Conservation (phyloP, 805 yeast species). For the Barnettozyma pratensis region DNA sequence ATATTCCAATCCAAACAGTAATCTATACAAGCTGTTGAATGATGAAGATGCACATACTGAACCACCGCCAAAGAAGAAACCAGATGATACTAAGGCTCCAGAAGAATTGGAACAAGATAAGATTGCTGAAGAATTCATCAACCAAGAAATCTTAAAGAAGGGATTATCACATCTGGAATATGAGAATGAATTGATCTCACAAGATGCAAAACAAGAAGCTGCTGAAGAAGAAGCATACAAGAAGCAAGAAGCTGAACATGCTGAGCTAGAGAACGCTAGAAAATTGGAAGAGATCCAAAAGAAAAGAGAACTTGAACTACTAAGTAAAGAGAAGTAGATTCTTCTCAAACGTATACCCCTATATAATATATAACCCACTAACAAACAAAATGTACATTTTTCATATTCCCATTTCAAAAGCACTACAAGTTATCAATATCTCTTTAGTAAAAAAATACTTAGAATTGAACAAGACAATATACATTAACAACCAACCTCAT, state of each 20-base stretch:
- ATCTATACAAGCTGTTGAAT: slow-evolving; percentile 32
- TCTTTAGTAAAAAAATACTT: too few species aligned
- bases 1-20: slow-evolving; percentile 39
- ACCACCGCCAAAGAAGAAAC: slow-evolving; percentile 6
- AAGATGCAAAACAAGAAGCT: slow-evolving; percentile 7
- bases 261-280: slow-evolving; percentile 4
- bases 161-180: slow-evolving; percentile 16
- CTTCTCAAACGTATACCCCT: too few species aligned
- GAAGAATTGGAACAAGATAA: slow-evolving; percentile 6
- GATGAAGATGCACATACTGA: slow-evolving; percentile 25
- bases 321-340: too few species aligned
- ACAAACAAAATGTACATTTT: too few species aligned
- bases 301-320: not conserved
- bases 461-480: too few species aligned
- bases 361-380: too few species aligned
- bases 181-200: slow-evolving; percentile 5
- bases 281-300: not conserved
- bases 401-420: too few species aligned
- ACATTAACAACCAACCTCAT: not conserved
- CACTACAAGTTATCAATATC: too few species aligned
- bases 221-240: slow-evolving; percentile 8
- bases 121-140: slow-evolving; percentile 20
- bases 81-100: slow-evolving; percentile 6
- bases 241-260: slow-evolving; percentile 3
- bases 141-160: slow-evolving; percentile 20